Evolutionary conservation across 345 rosid genomes (phyloP).

Genomic region (Eucalyptus pauciflora): DNA sequence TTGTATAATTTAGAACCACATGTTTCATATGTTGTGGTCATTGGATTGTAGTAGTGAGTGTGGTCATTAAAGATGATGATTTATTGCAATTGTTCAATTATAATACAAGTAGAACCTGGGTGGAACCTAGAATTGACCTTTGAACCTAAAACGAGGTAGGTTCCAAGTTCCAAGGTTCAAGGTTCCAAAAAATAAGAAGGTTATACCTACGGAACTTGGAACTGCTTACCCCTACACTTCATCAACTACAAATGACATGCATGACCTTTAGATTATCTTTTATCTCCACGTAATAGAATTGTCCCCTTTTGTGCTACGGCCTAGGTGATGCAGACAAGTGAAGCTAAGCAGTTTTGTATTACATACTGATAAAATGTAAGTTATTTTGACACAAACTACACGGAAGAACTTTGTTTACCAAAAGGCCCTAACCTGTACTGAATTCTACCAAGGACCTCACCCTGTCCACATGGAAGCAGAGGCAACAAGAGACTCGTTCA

Average conservation of each 20-base stretch:
- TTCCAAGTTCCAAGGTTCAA: too few relatives aligned
- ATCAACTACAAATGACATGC: background rate
- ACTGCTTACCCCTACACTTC: background rate
- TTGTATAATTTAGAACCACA: too few relatives aligned
- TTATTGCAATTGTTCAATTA: too few relatives aligned
- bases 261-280: background rate
- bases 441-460: background rate
- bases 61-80: too few relatives aligned
- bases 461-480: background rate
- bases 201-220: fast-evolving
- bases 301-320: background rate
- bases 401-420: background rate
- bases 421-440: background rate
- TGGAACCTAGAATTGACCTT: too few relatives aligned
- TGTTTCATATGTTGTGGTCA: too few relatives aligned
- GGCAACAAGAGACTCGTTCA: background rate
- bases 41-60: too few relatives aligned
- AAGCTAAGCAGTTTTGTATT: background rate
- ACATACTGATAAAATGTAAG: background rate
- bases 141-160: too few relatives aligned
- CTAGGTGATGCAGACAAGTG: background rate
- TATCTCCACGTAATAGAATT: background rate
- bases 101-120: too few relatives aligned
- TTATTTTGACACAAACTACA: background rate
- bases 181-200: too few relatives aligned